Percentiles rank a stretch among this genome's conserved stretches.
Evolutionary conservation across 345 rosid genomes (phyloP).

Genomic region (Rhizophora mangle): DNA sequence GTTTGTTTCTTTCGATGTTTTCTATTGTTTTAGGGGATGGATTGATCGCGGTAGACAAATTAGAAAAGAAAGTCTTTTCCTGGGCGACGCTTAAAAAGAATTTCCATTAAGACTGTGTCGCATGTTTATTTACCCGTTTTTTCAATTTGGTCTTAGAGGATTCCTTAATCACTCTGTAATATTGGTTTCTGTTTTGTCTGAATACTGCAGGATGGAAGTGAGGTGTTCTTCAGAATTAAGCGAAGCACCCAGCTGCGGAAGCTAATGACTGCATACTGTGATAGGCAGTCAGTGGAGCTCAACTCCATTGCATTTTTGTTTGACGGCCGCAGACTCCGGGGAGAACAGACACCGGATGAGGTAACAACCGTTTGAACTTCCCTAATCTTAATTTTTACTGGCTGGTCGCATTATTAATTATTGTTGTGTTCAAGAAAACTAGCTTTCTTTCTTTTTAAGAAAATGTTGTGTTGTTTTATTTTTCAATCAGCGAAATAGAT

Average conservation of each 20-base stretch:
- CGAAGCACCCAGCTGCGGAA: slow-evolving; percentile 32
- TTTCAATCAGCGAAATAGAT: too few relatives aligned
- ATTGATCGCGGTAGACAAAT: too few relatives aligned
- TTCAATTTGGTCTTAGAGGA: not conserved
- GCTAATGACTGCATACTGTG: slow-evolving; percentile 32
- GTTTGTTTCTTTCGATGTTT: too few relatives aligned
- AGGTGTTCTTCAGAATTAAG: slow-evolving; percentile 36
- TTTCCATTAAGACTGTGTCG: too few relatives aligned
- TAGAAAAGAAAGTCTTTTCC: too few relatives aligned
- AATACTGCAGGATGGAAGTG: slow-evolving; percentile 27
- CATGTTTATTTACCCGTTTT: not conserved
- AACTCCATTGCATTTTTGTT: slow-evolving; percentile 34
- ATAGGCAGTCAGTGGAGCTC: slow-evolving; percentile 29
- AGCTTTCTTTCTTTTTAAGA: too few relatives aligned
- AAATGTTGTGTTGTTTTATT: too few relatives aligned
- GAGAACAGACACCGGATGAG: slow-evolving; percentile 35
- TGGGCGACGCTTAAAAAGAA: too few relatives aligned
- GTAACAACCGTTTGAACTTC: not conserved
- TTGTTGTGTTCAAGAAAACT: too few relatives aligned
- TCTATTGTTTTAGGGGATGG: too few relatives aligned
- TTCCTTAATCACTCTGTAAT: not conserved
- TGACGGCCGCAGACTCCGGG: slow-evolving; percentile 34
- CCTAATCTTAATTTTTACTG: not conserved
- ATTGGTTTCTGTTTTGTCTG: not conserved
- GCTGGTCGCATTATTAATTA: not conserved